Evolutionary conservation across 495 filamentous ascomycete genomes (phyloP), one percentile per base, ranked within the genome.

Genomic region (Staphylotrichum tortipilum): DNA sequence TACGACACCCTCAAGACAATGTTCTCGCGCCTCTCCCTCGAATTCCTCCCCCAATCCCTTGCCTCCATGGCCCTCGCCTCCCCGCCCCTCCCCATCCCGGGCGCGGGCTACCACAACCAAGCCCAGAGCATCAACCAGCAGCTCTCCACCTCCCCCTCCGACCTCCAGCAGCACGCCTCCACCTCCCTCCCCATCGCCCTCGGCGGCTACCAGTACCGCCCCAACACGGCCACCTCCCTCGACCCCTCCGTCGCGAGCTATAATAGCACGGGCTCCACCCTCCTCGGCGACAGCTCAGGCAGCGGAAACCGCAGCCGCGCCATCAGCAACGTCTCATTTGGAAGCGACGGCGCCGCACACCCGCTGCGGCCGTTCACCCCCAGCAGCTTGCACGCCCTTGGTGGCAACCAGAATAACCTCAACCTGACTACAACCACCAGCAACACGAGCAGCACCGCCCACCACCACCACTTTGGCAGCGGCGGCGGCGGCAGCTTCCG

Each of bases 11-110:
- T 99, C 22, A 88, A 91, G 64, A 76, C 80, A 9, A 92, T 90
- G 22, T 97, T 99, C 70, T 95, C 89, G 9, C 80, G 90, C 10
- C 78, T 99, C 14, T 86, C 81, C 9, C 79, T 99, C 7, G 91
- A 97, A 55, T 77, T 79, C 76, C 75, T 73, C 71, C 91, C 74
- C 75, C 88, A 70, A 66, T 85, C 53, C 63, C 75, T 64, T 63
- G 65, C 65, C 7, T 63, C 60, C 18, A 66, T 70, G 45, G 71
- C 73, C 3, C 55, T 75, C 11, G 66, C 69, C 8, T 73, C 69
- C 6, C 54, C 54, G 38, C 71, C 46, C 30, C 61, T 52, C 41
- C 64, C 39, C 1, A 60, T 59, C 52, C 65, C 53, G 73, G 79
- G 47, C 68, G 70, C 58, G 24, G 52, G 56, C 29, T 55, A 58